A percentile compares a stretch with the other conserved stretches of the same genome.
These are phyloP conservation scores for Ailanthus altissimus DNA, from an alignment of 345 rosid genomes.

Conservation along the genomic window DNA sequence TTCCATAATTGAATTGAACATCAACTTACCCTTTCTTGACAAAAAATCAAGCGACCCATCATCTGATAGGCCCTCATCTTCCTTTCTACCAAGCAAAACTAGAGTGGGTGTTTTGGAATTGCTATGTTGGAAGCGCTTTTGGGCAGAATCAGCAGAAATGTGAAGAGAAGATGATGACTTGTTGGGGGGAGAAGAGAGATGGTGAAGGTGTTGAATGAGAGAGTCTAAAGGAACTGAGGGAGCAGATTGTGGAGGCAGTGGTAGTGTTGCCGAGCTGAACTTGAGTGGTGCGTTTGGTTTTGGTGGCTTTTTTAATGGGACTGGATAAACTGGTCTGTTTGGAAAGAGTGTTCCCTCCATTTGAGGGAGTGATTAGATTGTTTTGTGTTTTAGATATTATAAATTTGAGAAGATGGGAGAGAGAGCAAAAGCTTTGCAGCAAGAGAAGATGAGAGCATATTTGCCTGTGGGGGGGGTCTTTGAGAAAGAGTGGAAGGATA, in stretches of 20 bases:
- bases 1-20: constrained; percentile 51
- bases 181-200: constrained; percentile 54
- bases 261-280: constrained; percentile 66
- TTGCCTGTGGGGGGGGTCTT: not conserved
- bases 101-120: constrained; percentile 33
- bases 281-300: constrained; percentile 44
- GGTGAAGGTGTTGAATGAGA: constrained; percentile 75
- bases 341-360: constrained; percentile 81
- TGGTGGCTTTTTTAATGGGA: constrained; percentile 41
- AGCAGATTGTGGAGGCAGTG: constrained; percentile 52
- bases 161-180: constrained; percentile 45
- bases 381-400: constrained; percentile 2
- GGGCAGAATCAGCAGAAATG: constrained; percentile 31
- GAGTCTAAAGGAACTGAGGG: constrained; percentile 65
- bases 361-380: not conserved
- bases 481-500: not conserved
- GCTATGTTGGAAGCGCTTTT: constrained; percentile 30
- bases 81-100: constrained; percentile 28
- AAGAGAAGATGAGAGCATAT: not conserved
- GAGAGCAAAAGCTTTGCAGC: not conserved
- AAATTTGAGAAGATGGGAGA: not conserved
- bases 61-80: constrained; percentile 28
- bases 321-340: constrained; percentile 54
- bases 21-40: constrained; percentile 48
- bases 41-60: constrained; percentile 47